Evolutionary conservation across 2,329 filamentous ascomycete species (phyloP), one percentile per base, ranked within the genome.

Genomic region (Paracoccidioides lutzii): DNA sequence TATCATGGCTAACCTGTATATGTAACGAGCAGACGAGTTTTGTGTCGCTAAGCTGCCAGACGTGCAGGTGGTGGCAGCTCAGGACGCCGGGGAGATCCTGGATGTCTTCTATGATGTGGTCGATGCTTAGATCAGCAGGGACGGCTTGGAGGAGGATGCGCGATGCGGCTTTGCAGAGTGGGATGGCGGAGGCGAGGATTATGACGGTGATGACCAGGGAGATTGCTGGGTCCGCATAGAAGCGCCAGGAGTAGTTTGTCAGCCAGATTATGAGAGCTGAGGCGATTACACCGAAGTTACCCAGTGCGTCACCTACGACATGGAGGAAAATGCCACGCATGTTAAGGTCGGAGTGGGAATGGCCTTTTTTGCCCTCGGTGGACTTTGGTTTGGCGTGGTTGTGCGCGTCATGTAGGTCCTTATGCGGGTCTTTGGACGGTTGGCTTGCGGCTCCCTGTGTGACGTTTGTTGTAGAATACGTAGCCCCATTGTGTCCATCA

Each of bases 1-100:
- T 90, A 62, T 90, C 87, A 69, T 95, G 95, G 49, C 84, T 83
- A 28, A 98, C 86, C 69, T 95, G 89, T 46, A 98, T 85, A 67
- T 98, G 93, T 71, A 98, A 81, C 9, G 87, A 93, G 10, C 93
- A 91, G 41, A 98, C 86, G 38, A 95, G 78, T 75, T 96, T 95
- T 53, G 90, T 93, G 67, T 97, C 91, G 14, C 87, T 95, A 38
- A 98, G 80, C 71, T 97, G 91, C 93, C 93, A 98, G 59, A 98
- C 90, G 69, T 98, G 93, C 28, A 98, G 79, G 69, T 98, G 91
- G 72, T 98, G 93, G 66, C 90, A 95, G 68, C 87, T 89, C 59
- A 93, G 77, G 50, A 98, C 87, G 44, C 90, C 90, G 0, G 87
- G 85, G 5, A 98, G 81, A 14, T 81, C 75, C 66, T 90, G 82